Conservation (phyloP, 805 yeast species). For the Candida andamanensis region DNA sequence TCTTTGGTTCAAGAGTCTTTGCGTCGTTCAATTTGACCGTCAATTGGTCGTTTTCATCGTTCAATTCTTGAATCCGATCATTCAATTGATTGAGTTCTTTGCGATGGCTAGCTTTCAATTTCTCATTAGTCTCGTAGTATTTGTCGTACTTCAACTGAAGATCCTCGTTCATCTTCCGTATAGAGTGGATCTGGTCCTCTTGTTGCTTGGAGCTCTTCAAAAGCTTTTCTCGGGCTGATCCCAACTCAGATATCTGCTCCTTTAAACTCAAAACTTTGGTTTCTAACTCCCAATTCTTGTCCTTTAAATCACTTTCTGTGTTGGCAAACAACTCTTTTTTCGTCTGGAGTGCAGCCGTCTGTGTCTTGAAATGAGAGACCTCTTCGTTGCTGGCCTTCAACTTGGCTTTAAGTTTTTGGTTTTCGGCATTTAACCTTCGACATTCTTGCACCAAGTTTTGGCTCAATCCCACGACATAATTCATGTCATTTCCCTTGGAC, state of each 20-base stretch:
- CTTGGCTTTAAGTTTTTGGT: slow-evolving; percentile 40
- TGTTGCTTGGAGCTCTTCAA: slow-evolving; percentile 28
- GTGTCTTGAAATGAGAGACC: slow-evolving; percentile 32
- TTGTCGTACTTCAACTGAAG: slow-evolving; percentile 34
- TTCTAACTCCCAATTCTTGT: slow-evolving; percentile 64
- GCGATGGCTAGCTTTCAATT: slow-evolving; percentile 30
- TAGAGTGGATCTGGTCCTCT: slow-evolving; percentile 18
- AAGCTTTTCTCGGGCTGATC: slow-evolving; percentile 37
- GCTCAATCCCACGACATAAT: slow-evolving; percentile 68
- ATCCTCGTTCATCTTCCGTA: slow-evolving; percentile 48
- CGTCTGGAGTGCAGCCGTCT: slow-evolving; percentile 29
- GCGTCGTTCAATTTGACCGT: slow-evolving; percentile 28
- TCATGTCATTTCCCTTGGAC: slow-evolving; percentile 55
- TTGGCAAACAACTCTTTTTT: slow-evolving; percentile 29
- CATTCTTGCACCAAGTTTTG: slow-evolving; percentile 69
- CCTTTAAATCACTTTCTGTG: slow-evolving; percentile 48
- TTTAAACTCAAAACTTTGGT: slow-evolving; percentile 41
- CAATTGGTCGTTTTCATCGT: slow-evolving; percentile 64
- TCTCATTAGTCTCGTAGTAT: slow-evolving; percentile 34
- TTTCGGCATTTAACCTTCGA: slow-evolving; percentile 64
- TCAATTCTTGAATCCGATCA: slow-evolving; percentile 50
- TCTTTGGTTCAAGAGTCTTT: not conserved
- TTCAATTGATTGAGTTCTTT: slow-evolving; percentile 46
- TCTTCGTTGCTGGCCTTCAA: slow-evolving; percentile 42
- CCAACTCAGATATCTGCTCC: slow-evolving; percentile 38